Conservation (phyloP, 352 stramenopile species). For the Pythium biforme region DNA sequence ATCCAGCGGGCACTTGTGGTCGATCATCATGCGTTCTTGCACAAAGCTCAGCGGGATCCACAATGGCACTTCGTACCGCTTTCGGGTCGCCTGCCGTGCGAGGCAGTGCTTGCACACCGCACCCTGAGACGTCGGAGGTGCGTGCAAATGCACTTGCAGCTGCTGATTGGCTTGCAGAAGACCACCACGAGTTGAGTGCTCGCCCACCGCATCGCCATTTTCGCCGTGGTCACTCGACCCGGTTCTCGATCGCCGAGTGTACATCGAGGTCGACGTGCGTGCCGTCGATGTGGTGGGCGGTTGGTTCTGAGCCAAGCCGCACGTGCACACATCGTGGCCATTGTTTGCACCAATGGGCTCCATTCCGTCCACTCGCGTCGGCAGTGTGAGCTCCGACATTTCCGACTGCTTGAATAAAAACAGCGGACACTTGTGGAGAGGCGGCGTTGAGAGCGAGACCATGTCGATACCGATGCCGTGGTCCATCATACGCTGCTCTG, state of each 20-base stretch:
- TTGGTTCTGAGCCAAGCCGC: constrained; percentile 10
- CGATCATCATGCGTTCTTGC: constrained; percentile 73
- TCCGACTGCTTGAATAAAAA: constrained; percentile 95
- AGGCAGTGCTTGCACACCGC: constrained; percentile 68
- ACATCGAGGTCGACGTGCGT: background rate
- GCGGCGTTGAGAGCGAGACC: constrained; percentile 92
- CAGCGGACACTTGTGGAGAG: constrained; percentile 96
- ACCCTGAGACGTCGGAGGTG: constrained; percentile 10
- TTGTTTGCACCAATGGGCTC: constrained; percentile 9
- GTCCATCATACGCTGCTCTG: constrained; percentile 99
- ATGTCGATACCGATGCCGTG: constrained; percentile 99
- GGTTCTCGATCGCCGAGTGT: constrained; percentile 19
- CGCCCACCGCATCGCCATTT: background rate
- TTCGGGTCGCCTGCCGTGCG: constrained; percentile 52
- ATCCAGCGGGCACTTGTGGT: constrained; percentile 65
- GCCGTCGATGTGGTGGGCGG: background rate
- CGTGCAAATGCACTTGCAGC: constrained; percentile 1
- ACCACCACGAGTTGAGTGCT: constrained; percentile 5
- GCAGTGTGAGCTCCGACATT: constrained; percentile 34
- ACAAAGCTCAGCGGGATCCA: constrained; percentile 86
- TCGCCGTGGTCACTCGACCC: constrained; percentile 20
- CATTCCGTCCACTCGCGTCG: constrained; percentile 14
- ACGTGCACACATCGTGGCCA: constrained; percentile 24
- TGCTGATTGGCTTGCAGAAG: background rate
- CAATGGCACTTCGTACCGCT: constrained; percentile 72